Percentiles rank a stretch among this genome's conserved stretches.
Evolutionary conservation across 2,329 filamentous ascomycete genomes (phyloP).

Genomic region (Myotisia sp.): DNA sequence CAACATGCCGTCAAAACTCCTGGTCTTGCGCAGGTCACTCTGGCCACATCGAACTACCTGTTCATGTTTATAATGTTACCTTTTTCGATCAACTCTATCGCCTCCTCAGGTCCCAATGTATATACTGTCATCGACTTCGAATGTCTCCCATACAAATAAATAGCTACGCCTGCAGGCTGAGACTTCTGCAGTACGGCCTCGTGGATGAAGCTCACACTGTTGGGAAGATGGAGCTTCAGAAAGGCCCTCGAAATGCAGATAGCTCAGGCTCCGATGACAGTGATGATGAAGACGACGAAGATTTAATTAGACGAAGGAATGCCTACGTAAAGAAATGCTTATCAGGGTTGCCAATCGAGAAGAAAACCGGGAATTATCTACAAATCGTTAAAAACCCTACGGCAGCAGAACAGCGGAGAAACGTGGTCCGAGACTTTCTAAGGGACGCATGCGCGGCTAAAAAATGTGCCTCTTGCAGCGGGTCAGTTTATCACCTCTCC

Average conservation of each 20-base stretch:
- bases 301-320: slow-evolving; percentile 42
- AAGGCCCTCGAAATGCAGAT: slow-evolving; percentile 34
- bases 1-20: slow-evolving; percentile 77
- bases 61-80: slow-evolving; percentile 88
- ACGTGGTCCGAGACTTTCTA: slow-evolving; percentile 69
- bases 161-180: slow-evolving; percentile 68
- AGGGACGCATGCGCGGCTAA: slow-evolving; percentile 54
- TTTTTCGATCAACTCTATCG: slow-evolving; percentile 87
- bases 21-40: slow-evolving; percentile 79
- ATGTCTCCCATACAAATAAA: slow-evolving; percentile 64
- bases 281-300: slow-evolving; percentile 43
- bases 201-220: slow-evolving; percentile 52
- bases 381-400: slow-evolving; percentile 64
- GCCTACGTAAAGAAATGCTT: slow-evolving; percentile 62
- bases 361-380: slow-evolving; percentile 28
- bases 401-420: slow-evolving; percentile 59
- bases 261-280: slow-evolving; percentile 50
- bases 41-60: slow-evolving; percentile 87
- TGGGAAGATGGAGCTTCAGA: slow-evolving; percentile 34
- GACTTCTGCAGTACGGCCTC: slow-evolving; percentile 71
- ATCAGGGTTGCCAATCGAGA: slow-evolving; percentile 41
- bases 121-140: slow-evolving; percentile 79
- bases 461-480: slow-evolving; percentile 53
- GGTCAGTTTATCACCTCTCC: slow-evolving; percentile 24
- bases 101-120: slow-evolving; percentile 72